Conservation (phyloP, 208 protist species). For the Tritrichomonas musculus region DNA sequence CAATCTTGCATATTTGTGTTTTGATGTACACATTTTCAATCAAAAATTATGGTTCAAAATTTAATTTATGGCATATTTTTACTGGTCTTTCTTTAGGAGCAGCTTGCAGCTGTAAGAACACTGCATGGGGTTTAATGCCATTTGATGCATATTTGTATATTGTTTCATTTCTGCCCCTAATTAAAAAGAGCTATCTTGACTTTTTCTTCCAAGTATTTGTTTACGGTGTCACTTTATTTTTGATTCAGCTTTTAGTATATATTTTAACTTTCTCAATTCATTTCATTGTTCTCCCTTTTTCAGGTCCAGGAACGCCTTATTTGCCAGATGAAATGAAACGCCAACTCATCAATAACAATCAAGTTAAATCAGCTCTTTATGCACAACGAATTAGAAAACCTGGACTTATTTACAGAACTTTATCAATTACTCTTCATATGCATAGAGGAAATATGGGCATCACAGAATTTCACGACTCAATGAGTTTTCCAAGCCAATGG, state of each 20-base stretch:
- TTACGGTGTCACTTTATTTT: not conserved
- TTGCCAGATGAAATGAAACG: not conserved
- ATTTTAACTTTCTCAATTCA: not conserved
- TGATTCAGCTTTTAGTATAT: slow-evolving; percentile 20
- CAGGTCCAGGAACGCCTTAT: not conserved
- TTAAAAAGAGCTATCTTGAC: not conserved
- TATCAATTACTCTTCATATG: not conserved
- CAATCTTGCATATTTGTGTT: not conserved
- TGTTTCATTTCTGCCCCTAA: not conserved
- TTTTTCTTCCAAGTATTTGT: not conserved
- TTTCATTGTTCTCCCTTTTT: not conserved
- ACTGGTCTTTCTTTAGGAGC: not conserved
- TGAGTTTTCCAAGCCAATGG: slow-evolving; percentile 2
- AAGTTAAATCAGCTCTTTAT: not conserved
- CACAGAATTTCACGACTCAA: slow-evolving; percentile 9
- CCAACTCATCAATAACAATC: not conserved
- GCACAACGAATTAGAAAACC: not conserved
- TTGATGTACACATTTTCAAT: not conserved
- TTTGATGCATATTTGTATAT: not conserved
- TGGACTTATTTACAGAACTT: not conserved
- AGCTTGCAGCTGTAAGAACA: not conserved
- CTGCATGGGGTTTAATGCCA: not conserved
- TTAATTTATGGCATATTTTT: not conserved
- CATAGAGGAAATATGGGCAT: slow-evolving; percentile 26
- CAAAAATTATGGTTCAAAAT: not conserved